Evolutionary conservation across 2,329 filamentous ascomycete species (phyloP).

Genomic region (Neodidymelliopsis sp.): DNA sequence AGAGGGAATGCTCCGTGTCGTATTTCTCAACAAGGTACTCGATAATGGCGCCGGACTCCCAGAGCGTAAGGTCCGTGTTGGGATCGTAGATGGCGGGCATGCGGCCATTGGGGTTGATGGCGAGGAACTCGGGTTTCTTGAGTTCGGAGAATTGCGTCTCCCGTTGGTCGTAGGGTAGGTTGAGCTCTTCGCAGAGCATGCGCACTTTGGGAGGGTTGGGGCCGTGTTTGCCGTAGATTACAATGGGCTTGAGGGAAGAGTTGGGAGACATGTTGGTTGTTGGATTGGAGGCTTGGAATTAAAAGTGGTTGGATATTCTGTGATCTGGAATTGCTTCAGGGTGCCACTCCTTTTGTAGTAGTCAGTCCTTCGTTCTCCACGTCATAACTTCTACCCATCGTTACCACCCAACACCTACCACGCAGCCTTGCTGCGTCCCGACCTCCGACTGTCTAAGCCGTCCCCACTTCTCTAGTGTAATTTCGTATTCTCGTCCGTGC

Average conservation of each 20-base stretch:
- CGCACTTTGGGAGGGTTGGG: constrained; percentile 56
- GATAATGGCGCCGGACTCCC: constrained; percentile 56
- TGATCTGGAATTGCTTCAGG: too few species aligned
- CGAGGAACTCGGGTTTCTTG: constrained; percentile 51
- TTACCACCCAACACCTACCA: background rate
- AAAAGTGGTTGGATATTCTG: too few species aligned
- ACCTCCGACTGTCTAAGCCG: too few species aligned
- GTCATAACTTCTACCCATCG: background rate
- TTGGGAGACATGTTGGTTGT: constrained; percentile 14
- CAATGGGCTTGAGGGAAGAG: constrained; percentile 28
- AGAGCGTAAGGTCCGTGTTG: constrained; percentile 52
- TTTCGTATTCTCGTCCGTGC: background rate
- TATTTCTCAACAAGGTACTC: constrained; percentile 56
- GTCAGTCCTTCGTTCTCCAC: too few species aligned
- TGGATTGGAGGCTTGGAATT: background rate
- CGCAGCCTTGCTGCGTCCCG: background rate
- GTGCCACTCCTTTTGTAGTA: too few species aligned
- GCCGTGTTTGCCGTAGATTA: constrained; percentile 33
- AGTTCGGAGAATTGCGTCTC: constrained; percentile 49
- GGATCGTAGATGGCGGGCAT: constrained; percentile 57
- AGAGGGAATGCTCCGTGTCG: constrained; percentile 51
- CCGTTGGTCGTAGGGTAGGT: constrained; percentile 50
- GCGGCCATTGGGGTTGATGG: constrained; percentile 52
- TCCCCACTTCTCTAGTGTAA: too few species aligned
- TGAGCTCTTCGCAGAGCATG: constrained; percentile 56